These are phyloP conservation scores for Aspergillus tamarii DNA, from an alignment of 2,329 filamentous ascomycete species.

Conservation along the genomic window DNA sequence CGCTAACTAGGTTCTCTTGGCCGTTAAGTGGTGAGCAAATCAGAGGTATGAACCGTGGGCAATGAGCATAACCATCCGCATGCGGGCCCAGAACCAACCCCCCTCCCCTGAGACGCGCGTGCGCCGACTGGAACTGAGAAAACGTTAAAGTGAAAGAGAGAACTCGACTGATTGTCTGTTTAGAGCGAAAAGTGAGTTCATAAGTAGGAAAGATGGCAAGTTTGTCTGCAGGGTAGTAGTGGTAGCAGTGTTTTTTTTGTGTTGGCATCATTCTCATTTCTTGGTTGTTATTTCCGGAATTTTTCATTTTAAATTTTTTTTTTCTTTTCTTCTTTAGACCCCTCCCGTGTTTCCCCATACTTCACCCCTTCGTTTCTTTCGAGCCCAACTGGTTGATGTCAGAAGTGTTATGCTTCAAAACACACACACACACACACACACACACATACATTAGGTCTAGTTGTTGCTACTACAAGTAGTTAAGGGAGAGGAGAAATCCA, in stretches of 20 bases:
- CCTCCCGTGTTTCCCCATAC: neutral
- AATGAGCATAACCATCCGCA: constrained; percentile 20
- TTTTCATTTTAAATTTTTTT: neutral
- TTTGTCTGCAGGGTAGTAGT: neutral
- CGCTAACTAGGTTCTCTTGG: constrained; percentile 10
- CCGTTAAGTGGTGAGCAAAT: constrained; percentile 15
- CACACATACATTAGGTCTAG: neutral
- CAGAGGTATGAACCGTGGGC: constrained; percentile 14
- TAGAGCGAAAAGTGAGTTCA: neutral
- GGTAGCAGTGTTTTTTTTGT: neutral
- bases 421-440: neutral
- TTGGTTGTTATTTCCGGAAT: neutral
- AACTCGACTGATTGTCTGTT: neutral
- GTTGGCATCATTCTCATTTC: constrained; percentile 4
- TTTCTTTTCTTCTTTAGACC: neutral
- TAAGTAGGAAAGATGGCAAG: neutral
- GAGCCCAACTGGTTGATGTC: neutral
- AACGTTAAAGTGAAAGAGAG: constrained; percentile 1
- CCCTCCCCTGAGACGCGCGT: constrained; percentile 29
- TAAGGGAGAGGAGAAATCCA: neutral
- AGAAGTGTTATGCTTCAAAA: neutral
- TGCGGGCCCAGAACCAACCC: constrained; percentile 23
- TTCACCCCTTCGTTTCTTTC: neutral
- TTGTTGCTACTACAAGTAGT: neutral
- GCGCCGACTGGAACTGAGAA: constrained; percentile 14